Evolutionary conservation across 2,329 filamentous ascomycete species (phyloP).

Genomic region (Cladosporium halotolerans): DNA sequence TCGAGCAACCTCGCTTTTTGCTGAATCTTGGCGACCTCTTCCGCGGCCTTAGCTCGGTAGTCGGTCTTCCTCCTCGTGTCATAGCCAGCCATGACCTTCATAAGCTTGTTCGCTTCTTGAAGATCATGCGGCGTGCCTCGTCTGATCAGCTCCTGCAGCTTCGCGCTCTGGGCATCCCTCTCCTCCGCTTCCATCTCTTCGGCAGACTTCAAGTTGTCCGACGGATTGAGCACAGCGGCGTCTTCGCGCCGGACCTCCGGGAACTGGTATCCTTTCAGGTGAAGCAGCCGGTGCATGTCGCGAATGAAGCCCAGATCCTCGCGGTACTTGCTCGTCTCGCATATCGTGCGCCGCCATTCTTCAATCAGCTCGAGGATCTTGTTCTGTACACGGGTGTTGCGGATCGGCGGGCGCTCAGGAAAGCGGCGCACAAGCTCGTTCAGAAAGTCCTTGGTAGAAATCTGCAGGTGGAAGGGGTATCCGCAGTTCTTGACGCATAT

Average conservation of each 20-base stretch:
- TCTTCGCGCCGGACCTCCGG: conserved; percentile 88
- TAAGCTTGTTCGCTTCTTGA: conserved; percentile 92
- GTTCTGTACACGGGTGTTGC: conserved; percentile 78
- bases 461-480: conserved; percentile 97
- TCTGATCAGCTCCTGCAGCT: conserved; percentile 92
- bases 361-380: conserved; percentile 95
- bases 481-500: conserved; percentile 99
- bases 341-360: conserved; percentile 97
- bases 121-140: conserved; percentile 86
- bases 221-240: conserved; percentile 92
- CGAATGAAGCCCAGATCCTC: conserved; percentile 93
- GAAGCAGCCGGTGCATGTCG: conserved; percentile 93
- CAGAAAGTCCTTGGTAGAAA: conserved; percentile 96
- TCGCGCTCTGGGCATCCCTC: conserved; percentile 89
- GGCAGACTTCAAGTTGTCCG: conserved; percentile 90
- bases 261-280: conserved; percentile 96
- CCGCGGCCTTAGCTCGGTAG: conserved; percentile 93
- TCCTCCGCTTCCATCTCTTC: conserved; percentile 99
- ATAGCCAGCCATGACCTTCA: conserved; percentile 99
- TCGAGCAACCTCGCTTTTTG: conserved; percentile 90
- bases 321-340: conserved; percentile 94
- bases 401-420: conserved; percentile 83
- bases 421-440: conserved; percentile 97
- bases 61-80: conserved; percentile 94
- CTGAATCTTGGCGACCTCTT: conserved; percentile 90